Percentiles rank a stretch among this genome's conserved stretches.
These are phyloP conservation scores for Pichia sp. DNA, from an alignment of 1,139 yeast genomes.

Conservation along the genomic window DNA sequence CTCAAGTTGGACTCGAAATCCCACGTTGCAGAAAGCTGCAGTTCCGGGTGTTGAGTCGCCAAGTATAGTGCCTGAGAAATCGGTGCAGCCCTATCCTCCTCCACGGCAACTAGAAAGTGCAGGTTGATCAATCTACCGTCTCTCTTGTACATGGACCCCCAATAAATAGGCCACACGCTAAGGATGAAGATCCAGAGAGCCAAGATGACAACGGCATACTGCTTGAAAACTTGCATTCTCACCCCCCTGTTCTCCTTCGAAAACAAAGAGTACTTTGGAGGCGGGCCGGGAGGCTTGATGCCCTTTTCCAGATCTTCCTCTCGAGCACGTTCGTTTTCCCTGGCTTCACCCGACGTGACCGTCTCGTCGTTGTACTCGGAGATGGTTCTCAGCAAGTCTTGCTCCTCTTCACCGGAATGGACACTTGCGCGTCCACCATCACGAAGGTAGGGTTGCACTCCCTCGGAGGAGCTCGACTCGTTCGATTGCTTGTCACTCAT, in stretches of 20 bases:
- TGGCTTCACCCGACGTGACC: conserved; percentile 17
- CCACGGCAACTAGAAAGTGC: conserved; percentile 44
- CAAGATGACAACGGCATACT: conserved; percentile 18
- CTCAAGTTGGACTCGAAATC: conserved; percentile 22
- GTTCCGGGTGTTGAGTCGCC: conserved; percentile 25
- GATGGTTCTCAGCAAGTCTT: conserved; percentile 21
- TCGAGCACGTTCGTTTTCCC: conserved; percentile 9
- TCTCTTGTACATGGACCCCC: conserved; percentile 55
- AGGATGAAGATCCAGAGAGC: conserved; percentile 29
- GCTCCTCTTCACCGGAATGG: not conserved
- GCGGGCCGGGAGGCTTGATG: conserved; percentile 2
- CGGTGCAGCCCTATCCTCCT: conserved; percentile 38
- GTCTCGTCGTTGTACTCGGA: conserved; percentile 26
- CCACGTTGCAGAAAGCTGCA: conserved; percentile 41
- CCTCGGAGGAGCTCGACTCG: not conserved
- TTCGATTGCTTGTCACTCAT: not conserved
- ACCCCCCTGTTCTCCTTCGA: conserved; percentile 14
- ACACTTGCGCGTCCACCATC: not conserved
- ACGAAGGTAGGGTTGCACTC: not conserved
- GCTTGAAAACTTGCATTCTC: conserved; percentile 14
- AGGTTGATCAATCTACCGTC: conserved; percentile 37
- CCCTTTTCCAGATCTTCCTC: conserved; percentile 7
- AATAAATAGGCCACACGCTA: conserved; percentile 48
- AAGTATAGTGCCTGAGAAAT: conserved; percentile 36
- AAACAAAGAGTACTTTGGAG: conserved; percentile 18